Percentiles rank a stretch among this genome's conserved stretches.
Evolutionary conservation across 768 basidiomycete genomes (phyloP).

Genomic region (Podaxis sp.): DNA sequence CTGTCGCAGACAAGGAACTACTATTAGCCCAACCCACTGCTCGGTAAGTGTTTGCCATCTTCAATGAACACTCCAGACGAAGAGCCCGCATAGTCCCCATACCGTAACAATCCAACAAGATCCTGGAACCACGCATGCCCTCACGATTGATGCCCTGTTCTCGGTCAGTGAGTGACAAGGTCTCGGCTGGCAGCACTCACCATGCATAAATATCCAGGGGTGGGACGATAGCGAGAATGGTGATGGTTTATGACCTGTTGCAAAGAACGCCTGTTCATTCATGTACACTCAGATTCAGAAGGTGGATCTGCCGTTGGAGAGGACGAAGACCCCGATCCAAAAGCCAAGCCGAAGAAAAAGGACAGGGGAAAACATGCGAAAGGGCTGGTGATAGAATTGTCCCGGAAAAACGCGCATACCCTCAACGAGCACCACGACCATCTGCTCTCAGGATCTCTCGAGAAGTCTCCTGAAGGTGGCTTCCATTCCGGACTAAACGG

Average conservation of each 20-base stretch:
- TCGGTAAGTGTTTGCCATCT: constrained; percentile 37
- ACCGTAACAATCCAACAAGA: constrained; percentile 51
- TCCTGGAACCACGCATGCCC: constrained; percentile 39
- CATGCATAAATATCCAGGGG: constrained; percentile 31
- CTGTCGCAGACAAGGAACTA: constrained; percentile 45
- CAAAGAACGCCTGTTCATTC: not conserved
- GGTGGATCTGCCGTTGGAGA: constrained; percentile 21
- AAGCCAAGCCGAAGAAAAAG: constrained; percentile 21
- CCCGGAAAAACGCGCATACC: constrained; percentile 53
- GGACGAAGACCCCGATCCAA: constrained; percentile 50
- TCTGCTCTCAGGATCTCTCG: constrained; percentile 62
- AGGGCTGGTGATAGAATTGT: constrained; percentile 28
- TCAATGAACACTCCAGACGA: constrained; percentile 1
- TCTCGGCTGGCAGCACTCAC: constrained; percentile 16
- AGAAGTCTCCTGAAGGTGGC: constrained; percentile 46
- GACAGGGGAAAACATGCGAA: constrained; percentile 23
- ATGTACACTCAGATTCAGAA: constrained; percentile 4
- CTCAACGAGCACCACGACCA: constrained; percentile 70
- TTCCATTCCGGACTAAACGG: constrained; percentile 11
- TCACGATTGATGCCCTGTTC: constrained; percentile 66
- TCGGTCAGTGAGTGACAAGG: constrained; percentile 30
- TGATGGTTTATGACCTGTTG: constrained; percentile 16
- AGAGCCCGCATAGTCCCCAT: constrained; percentile 28
- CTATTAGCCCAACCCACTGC: constrained; percentile 69
- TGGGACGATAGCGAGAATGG: constrained; percentile 62